Base-by-base conservation (phyloP, 1,284 basidiomycete genomes). In the Puccinia novopanici region DNA sequence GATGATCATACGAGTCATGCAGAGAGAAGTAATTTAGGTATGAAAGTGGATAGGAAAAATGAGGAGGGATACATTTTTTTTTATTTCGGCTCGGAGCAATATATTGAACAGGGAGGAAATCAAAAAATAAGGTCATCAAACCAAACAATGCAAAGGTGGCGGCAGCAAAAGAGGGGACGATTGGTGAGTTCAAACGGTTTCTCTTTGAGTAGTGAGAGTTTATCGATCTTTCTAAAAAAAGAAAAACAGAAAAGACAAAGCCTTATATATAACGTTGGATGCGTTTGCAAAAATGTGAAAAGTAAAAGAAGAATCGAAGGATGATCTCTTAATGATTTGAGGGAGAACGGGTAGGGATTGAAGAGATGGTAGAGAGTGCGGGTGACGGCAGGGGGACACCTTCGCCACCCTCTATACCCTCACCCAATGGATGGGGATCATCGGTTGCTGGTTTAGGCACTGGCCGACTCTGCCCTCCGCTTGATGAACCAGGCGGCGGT, bases 361-460 rank as follows among this genome's bases (percentile, higher is more conserved):
- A 24, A 27, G 24, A 37, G 10, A 27, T 37, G 5, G 30, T 67
- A 19, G 76, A 72, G 30, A 79, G 76, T 1, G 68, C 76, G 12
- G 76, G 76, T 24, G 52, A n/a, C 15, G 76, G 76, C 30, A 79
- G 57, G 2, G 76, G 76, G 15, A 79, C 67, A 6, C 76, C 76
- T 30, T 59, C 67, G 24, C 76, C 76, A 19, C 76, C 76, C 59
- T 79, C 76, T 24, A 79, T 79, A 17, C 76, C 76, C 48, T 72
- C 40, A 30, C 76, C 76, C 24, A 79, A 61, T 2, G 76, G 76
- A 72, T 71, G 52, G 19, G 63, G 54, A 30, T 70, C 76, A 59
- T 79, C 54, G n/a, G 73, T 48, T 12, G 65, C 52, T 0, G 55
- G 65, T 37, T 71, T 48, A 13, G 67, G 67, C 8, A 61, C 19